Percentiles rank a stretch among this genome's conserved stretches.
Conservation (phyloP, 306 rosid genomes). For the Castanea sativa region DNA sequence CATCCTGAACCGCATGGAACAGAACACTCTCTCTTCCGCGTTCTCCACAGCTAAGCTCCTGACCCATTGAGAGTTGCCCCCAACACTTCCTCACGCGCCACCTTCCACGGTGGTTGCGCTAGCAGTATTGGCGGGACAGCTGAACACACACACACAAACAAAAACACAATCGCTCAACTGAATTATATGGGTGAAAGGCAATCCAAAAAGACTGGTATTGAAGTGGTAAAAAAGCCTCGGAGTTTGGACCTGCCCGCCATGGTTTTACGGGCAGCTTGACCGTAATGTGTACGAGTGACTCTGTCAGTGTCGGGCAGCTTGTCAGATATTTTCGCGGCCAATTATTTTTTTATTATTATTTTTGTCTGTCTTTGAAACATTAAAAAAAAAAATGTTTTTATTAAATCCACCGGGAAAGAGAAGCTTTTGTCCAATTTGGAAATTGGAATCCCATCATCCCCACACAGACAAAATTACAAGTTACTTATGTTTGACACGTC, state of each 20-base stretch:
- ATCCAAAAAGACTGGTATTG: background rate
- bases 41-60: constrained; percentile 60
- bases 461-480: too few relatives aligned
- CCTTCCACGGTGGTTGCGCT: constrained; percentile 34
- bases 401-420: background rate
- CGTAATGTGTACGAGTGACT: background rate
- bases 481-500: too few relatives aligned
- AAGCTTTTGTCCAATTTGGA: background rate
- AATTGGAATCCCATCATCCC: background rate
- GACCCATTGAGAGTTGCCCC: constrained; percentile 59
- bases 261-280: constrained; percentile 61
- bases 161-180: background rate
- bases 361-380: too few relatives aligned
- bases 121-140: background rate
- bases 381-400: too few relatives aligned
- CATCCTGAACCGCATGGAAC: constrained; percentile 56
- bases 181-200: background rate
- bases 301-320: background rate
- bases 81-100: constrained; percentile 46
- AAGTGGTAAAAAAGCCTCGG: constrained; percentile 25
- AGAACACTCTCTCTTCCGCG: constrained; percentile 37
- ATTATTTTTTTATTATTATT: background rate
- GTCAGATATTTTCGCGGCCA: background rate
- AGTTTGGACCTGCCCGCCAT: constrained; percentile 52
- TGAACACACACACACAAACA: background rate